Evolutionary conservation across 345 rosid genomes (phyloP).

Genomic region (Gynandropsis gynandra): DNA sequence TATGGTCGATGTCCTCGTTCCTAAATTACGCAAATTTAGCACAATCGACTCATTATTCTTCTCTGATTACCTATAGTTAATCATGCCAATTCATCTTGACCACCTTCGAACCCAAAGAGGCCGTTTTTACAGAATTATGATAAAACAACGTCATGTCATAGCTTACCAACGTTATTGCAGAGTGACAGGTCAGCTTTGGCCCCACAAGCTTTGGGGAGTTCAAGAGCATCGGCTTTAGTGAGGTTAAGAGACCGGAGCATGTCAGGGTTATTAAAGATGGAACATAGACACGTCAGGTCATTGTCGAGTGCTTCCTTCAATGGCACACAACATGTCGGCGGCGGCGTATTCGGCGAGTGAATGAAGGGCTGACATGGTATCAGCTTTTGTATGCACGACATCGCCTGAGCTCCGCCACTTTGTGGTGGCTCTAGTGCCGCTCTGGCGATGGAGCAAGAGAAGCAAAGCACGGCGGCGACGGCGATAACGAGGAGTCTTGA

Average conservation of each 20-base stretch:
- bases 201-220: constrained; percentile 44
- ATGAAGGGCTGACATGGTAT: constrained; percentile 49
- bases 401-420: constrained; percentile 10
- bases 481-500: constrained; percentile 9
- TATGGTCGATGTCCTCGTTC: too few relatives aligned
- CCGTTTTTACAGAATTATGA: constrained; percentile 1
- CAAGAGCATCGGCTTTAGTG: constrained; percentile 34
- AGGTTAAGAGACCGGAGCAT: constrained; percentile 25
- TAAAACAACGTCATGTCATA: neutral
- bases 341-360: constrained; percentile 20
- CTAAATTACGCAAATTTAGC: too few relatives aligned
- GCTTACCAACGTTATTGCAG: constrained; percentile 26
- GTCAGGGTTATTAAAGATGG: constrained; percentile 24
- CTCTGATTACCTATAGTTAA: too few relatives aligned
- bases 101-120: too few relatives aligned
- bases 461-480: constrained; percentile 13
- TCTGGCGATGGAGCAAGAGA: neutral
- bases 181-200: constrained; percentile 21
- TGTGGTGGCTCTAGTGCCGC: constrained; percentile 11
- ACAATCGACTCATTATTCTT: too few relatives aligned
- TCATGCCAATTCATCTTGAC: too few relatives aligned
- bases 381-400: constrained; percentile 43
- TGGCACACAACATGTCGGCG: constrained; percentile 46
- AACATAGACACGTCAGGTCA: constrained; percentile 39
- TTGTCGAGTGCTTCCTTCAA: constrained; percentile 26